Base-by-base conservation (phyloP, 2,329 filamentous ascomycete genomes). In the Fusarium sterilihyphosum region DNA sequence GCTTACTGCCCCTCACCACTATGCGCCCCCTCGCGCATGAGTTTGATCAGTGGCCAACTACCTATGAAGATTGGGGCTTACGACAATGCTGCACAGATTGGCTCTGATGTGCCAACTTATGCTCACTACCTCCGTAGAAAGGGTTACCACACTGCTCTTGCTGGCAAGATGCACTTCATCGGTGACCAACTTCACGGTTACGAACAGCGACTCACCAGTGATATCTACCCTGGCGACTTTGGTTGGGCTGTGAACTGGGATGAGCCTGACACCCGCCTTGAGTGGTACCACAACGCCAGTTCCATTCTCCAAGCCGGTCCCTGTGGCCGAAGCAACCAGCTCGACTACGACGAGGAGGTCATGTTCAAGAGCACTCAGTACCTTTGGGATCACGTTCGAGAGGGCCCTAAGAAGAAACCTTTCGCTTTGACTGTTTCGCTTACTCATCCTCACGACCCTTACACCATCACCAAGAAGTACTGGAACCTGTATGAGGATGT, bases 211-310 rank as follows among this genome's bases (percentile, higher is more conserved):
- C 88, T 98, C 79, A 98, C 95, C n/a, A 94, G 92, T 76, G 95
- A 98, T 82, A 98, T 98, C 80, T 98, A 98, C 83, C 95, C 95
- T 2, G 95, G 93, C 66, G 95, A 98, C 80, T 95, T 96, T 80
- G 95, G 95, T 73, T 98, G 95, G 95, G 92, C 92, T 18, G 95
- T 98, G 73, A 95, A 98, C 84, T 98, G 95, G 95, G 95, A 98
- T 81, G 91, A 95, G 82, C 95, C 95, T 17, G 92, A 95, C 40
- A 91, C 91, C 46, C 90, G 95, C 52, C 90, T 96, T 47, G 95
- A 98, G 84, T 98, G 95, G 94, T 98, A 96, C 82, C 95, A 98
- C 87, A 98, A 98, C 82, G 95, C 95, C 84, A 95, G 94, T 79
- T 98, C 95, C 12, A 96, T 98, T 77, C 86, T 96, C 79, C 94